Evolutionary conservation across 768 basidiomycete species (phyloP), one percentile per base, ranked within the genome.

Genomic region (Lyophyllum semitale): DNA sequence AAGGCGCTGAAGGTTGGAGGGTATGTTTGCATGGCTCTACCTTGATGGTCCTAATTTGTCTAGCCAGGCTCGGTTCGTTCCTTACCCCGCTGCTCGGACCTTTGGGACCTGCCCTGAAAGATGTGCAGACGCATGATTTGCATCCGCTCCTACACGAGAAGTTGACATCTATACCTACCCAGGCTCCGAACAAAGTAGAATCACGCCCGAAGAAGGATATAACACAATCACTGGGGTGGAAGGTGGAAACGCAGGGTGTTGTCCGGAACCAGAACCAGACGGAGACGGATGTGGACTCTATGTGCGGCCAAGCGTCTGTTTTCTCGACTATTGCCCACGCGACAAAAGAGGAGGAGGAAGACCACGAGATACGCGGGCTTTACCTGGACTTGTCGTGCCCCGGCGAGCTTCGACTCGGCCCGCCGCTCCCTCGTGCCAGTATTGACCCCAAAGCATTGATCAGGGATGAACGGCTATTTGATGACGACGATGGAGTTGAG

Each of bases 391-490:
- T 54, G 38, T 47, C 51, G 15, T 18, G 18, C 13, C 13, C 50
- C 27, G 46, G 20, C 12, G 42, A 50, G 37, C 44, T 15, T 35
- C 37, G 44, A 29, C 51, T 40, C 23, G 66, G 41, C 37, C 57
- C 23, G 54, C 57, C 23, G 58, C 67, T 53, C 46, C 38, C 59
- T 35, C 48, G 40, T 20, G 33, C 27, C 7, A 7, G 15, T 20
- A 18, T 26, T 8, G 66, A 73, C 50, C 59, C 69, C 1, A 63
- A 64, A 55, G 67, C 73, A 15, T 62, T 77, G 41, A 81, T 90
- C 25, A 65, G 85, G 59, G 73, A 80, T 44, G 88, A 88, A 59
- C 76, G 67, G 51, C 58, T 89, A 11, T 81, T 85, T 54, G 82
- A 83, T 23, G 77, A 74, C 47, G 73, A 76, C 8, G 65, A 56